Conservation (phyloP, 2,329 filamentous ascomycete species). For the Aspergillus bombycis region DNA sequence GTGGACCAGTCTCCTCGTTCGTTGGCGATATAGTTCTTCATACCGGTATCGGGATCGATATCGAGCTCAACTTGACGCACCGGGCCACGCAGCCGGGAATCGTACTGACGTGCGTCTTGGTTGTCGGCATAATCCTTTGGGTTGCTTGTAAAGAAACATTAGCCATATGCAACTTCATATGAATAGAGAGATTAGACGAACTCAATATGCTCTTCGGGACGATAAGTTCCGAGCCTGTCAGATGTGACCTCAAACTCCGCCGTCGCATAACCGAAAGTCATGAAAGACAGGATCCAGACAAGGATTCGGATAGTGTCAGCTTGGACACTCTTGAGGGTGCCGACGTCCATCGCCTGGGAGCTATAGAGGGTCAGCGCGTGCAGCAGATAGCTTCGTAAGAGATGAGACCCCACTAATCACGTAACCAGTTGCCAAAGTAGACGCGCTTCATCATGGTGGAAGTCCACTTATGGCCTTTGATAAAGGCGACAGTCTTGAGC, state of each 20-base stretch:
- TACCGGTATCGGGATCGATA: slow-evolving; percentile 77
- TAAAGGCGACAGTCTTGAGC: slow-evolving; percentile 74
- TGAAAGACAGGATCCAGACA: slow-evolving; percentile 80
- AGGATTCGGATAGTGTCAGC: slow-evolving; percentile 77
- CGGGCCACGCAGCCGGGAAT: slow-evolving; percentile 78
- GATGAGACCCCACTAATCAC: slow-evolving; percentile 64
- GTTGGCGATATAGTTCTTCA: slow-evolving; percentile 99
- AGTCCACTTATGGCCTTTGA: slow-evolving; percentile 83
- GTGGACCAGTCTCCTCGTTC: slow-evolving; percentile 87
- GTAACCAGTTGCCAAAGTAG: slow-evolving; percentile 86
- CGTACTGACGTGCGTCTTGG: slow-evolving; percentile 75
- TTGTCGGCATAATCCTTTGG: slow-evolving; percentile 86
- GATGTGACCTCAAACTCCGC: slow-evolving; percentile 82
- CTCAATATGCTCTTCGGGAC: slow-evolving; percentile 67
- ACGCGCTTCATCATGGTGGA: slow-evolving; percentile 75
- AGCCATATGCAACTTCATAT: background rate
- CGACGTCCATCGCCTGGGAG: slow-evolving; percentile 80
- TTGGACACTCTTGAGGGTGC: slow-evolving; percentile 76
- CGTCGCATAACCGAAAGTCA: slow-evolving; percentile 83
- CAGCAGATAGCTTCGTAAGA: background rate
- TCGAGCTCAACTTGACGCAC: slow-evolving; percentile 72
- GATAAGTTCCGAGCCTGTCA: slow-evolving; percentile 77
- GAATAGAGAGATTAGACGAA: slow-evolving; percentile 24
- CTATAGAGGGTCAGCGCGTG: slow-evolving; percentile 23
- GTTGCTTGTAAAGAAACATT: slow-evolving; percentile 60